Evolutionary conservation across 1,284 basidiomycete species (phyloP).

Genomic region (Cryptococcus hybrid): DNA sequence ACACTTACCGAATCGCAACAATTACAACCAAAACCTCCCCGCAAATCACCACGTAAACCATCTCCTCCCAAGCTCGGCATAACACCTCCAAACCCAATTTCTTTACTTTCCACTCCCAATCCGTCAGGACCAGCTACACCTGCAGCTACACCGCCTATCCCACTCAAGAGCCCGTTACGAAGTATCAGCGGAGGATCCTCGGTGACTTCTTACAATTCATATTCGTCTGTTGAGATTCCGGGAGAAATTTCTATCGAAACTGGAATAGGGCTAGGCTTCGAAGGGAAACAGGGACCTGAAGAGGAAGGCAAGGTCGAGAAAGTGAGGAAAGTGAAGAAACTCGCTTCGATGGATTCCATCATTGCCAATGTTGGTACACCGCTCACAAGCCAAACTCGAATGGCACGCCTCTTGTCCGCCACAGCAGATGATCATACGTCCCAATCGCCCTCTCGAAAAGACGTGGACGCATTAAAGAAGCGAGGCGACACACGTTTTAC

Average conservation of each 20-base stretch:
- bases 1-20: slow-evolving; percentile 2
- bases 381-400: not conserved
- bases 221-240: not conserved
- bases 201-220: slow-evolving; percentile 4
- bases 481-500: slow-evolving; percentile 13
- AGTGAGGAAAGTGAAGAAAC: not conserved
- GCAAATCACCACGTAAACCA: slow-evolving; percentile 18
- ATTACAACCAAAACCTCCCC: slow-evolving; percentile 1
- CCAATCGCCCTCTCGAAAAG: not conserved
- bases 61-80: slow-evolving; percentile 27
- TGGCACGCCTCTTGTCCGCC: slow-evolving; percentile 4
- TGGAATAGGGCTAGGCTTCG: not conserved
- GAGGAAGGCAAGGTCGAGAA: not conserved
- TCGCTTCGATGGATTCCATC: slow-evolving; percentile 6
- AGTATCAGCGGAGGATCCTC: slow-evolving; percentile 18
- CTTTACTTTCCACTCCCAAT: slow-evolving; percentile 11
- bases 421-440: not conserved
- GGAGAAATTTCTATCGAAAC: not conserved
- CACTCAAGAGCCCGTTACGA: slow-evolving; percentile 42
- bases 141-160: slow-evolving; percentile 39
- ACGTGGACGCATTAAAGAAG: slow-evolving; percentile 1
- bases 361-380: not conserved
- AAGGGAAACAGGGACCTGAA: not conserved
- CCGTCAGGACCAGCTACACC: slow-evolving; percentile 3
- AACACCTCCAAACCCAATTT: slow-evolving; percentile 10